Evolutionary conservation across 2,329 filamentous ascomycete species (phyloP), one percentile per base, ranked within the genome.

Genomic region (Penicillium sp.): DNA sequence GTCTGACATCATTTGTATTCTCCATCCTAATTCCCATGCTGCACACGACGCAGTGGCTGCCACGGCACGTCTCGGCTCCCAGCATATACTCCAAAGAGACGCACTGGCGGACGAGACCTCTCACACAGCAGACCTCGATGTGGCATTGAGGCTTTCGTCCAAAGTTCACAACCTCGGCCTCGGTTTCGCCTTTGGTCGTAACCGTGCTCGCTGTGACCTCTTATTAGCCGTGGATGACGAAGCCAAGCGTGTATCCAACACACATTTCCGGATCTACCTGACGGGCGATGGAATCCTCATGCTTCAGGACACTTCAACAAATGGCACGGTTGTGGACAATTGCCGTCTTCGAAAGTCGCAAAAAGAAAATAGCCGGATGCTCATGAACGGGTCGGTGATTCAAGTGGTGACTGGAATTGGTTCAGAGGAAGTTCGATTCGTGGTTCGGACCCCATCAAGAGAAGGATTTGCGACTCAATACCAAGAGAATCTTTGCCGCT

Each of bases 281-380:
- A 99, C 95, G 65, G 80, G 86, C n/a, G 85, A 90, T 59, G 91
- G 89, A 27, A 87, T 90, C 53, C 82, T 97, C 60, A 96, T 99
- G 91, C 79, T 97, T 11, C 88, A 96, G 71, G 94, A 99, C 69
- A 84, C 87, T 69, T 97, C 94, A 0, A 97, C 92, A n/a, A 99
- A 97, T 67, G 94, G 94, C 27, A 97, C 94, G 4, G 80, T 91
- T 56, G 91, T 97, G 53, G 92, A 97, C 73, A 81, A 84, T 22
- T 78, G 80, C 16, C 77, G 91, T 34, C 80, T 99, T 14, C 81
- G 80, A 53, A 86, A 82, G 44, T 70, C 63, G 58, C 72, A 64
- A 55, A 76, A 70, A 53, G 75, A 71, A 34, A 78, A 81, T 18
- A 82, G 78, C 21, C 80, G 88, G 58, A 91, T 90, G 74, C 80